Conservation (phyloP, 208 protist species). For the Crithidia acanthocephali region DNA sequence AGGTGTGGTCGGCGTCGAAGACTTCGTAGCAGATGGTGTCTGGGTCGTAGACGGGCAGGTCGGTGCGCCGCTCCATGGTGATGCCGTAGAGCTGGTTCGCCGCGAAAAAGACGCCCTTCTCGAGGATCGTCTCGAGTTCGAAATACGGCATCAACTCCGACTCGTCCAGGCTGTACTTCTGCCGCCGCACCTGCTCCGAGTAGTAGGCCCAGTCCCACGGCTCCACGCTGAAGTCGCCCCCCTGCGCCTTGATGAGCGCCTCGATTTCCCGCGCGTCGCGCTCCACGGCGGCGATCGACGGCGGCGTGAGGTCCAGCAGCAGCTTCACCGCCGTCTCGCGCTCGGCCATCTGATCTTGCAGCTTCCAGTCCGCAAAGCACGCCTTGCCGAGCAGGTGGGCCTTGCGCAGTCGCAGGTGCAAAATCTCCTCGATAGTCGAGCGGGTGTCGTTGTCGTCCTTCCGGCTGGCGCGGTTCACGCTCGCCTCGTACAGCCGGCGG, state of each 20-base stretch:
- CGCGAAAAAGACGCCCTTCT: constrained; percentile 55
- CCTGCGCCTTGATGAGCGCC: constrained; percentile 17
- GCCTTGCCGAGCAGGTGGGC: constrained; percentile 47
- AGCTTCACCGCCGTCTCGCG: constrained; percentile 38
- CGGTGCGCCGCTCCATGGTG: constrained; percentile 40
- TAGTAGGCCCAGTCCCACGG: constrained; percentile 61
- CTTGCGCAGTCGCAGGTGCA: constrained; percentile 51
- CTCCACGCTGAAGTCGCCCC: constrained; percentile 31
- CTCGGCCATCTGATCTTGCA: constrained; percentile 61
- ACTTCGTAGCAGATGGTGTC: constrained; percentile 52
- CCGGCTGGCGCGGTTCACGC: constrained; percentile 30
- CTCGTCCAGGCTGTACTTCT: constrained; percentile 52
- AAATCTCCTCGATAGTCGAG: constrained; percentile 38
- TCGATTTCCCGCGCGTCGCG: constrained; percentile 42
- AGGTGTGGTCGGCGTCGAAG: constrained; percentile 38
- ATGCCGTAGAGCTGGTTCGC: constrained; percentile 59
- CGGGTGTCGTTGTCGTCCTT: constrained; percentile 42
- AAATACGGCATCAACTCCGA: constrained; percentile 58
- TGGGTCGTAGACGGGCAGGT: constrained; percentile 53
- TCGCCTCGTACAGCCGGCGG: constrained; percentile 44
- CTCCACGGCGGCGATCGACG: constrained; percentile 23
- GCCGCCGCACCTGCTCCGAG: constrained; percentile 48
- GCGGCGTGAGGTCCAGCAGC: constrained; percentile 32
- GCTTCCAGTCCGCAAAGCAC: constrained; percentile 61
- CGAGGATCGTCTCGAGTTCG: constrained; percentile 50